These are phyloP conservation scores for Annulohypoxylon moriforme DNA, from an alignment of 495 filamentous ascomycete species.

Conservation along the genomic window DNA sequence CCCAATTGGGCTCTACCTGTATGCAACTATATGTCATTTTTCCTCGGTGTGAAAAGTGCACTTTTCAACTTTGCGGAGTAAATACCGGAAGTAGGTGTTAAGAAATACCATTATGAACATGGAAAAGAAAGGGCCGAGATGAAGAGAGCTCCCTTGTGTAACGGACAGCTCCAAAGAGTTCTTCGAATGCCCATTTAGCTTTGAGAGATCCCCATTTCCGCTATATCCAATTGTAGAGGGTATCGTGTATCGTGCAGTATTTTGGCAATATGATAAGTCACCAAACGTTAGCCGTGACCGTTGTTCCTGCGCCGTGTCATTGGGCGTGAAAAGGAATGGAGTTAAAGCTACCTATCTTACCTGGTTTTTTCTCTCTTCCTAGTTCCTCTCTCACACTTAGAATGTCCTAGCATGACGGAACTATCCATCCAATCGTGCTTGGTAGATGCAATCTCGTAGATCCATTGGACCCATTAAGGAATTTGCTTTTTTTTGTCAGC, in stretches of 20 bases:
- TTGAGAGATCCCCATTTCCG: slow-evolving; percentile 16
- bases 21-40: neutral
- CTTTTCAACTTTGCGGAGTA: neutral
- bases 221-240: slow-evolving; percentile 9
- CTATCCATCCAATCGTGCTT: slow-evolving; percentile 31
- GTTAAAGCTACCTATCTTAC: neutral
- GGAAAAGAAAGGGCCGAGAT: neutral
- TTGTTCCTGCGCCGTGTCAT: slow-evolving; percentile 4
- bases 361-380: slow-evolving; percentile 7
- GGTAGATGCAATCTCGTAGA: neutral
- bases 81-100: neutral
- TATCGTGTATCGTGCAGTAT: slow-evolving; percentile 15
- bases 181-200: neutral
- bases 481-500: slow-evolving; percentile 39
- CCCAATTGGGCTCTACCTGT: neutral
- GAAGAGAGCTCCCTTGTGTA: slow-evolving; percentile 13
- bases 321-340: slow-evolving; percentile 24
- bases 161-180: slow-evolving; percentile 1
- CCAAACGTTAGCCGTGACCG: slow-evolving; percentile 1
- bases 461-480: slow-evolving; percentile 4
- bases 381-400: slow-evolving; percentile 11
- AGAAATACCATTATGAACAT: neutral
- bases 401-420: slow-evolving; percentile 27
- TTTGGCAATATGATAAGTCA: slow-evolving; percentile 24
- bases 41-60: slow-evolving; percentile 1